Percentiles rank a stretch among this genome's conserved stretches.
These are phyloP conservation scores for Trametes hirsuta DNA, from an alignment of 1,284 basidiomycete species.

Conservation along the genomic window DNA sequence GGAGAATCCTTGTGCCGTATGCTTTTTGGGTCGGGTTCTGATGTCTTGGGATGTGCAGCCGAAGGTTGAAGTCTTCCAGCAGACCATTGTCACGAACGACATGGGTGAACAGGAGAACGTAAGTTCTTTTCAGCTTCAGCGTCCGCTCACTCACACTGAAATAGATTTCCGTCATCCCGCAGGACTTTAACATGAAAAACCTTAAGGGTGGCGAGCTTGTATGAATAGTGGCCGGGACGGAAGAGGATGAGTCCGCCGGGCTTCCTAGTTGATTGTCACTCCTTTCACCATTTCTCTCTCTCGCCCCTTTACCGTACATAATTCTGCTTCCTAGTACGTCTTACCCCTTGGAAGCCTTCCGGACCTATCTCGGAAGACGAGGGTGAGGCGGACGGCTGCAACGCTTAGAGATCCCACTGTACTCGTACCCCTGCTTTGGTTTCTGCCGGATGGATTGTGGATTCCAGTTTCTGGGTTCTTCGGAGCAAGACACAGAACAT, in stretches of 20 bases:
- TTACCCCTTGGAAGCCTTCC: no score
- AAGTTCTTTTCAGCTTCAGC: not conserved
- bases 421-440: no score
- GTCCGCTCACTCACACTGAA: not conserved
- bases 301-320: not conserved
- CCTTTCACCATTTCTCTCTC: not conserved
- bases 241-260: not conserved
- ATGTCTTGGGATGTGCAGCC: not conserved
- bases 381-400: no score
- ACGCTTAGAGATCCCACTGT: no score
- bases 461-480: no score
- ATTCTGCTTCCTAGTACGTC: no score
- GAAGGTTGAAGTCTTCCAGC: constrained; percentile 18
- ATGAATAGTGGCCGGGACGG: not conserved
- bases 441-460: no score
- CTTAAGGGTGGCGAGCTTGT: constrained; percentile 19
- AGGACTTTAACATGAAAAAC: constrained; percentile 15
- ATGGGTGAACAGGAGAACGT: constrained; percentile 16
- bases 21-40: not conserved
- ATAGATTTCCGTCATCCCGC: not conserved
- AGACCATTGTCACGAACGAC: constrained; percentile 20
- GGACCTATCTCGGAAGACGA: no score
- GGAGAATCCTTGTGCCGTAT: not conserved
- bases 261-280: not conserved
- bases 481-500: no score